phyloP scores from a whole-genome alignment of 2,329 filamentous ascomycete genomes.

The Ophiostoma perfectum region DNA sequence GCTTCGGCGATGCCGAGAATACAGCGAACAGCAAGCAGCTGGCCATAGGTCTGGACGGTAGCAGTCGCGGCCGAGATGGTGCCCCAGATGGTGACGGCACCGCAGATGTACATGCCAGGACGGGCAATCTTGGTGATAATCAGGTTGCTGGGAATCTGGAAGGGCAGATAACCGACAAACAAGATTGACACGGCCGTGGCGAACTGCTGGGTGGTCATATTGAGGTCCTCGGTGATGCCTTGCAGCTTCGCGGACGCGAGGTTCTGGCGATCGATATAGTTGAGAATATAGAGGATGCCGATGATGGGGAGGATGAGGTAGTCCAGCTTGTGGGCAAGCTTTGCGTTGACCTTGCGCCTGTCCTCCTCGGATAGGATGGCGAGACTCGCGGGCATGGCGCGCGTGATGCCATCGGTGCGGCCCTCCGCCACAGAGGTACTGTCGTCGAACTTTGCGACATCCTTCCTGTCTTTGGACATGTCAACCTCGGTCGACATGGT shows the following conservation, averaged over 20 bases:
- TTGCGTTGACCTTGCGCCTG: not conserved
- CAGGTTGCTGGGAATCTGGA: conserved; percentile 57
- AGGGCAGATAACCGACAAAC: conserved; percentile 59
- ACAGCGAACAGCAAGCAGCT: conserved; percentile 51
- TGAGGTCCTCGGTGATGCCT: conserved; percentile 23
- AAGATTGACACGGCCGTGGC: conserved; percentile 56
- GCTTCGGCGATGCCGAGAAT: conserved; percentile 55
- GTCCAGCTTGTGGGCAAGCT: conserved; percentile 26
- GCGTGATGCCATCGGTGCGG: not conserved
- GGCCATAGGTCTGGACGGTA: conserved; percentile 25
- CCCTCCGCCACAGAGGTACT: not conserved
- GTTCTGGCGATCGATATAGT: conserved; percentile 22
- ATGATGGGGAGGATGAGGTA: conserved; percentile 22
- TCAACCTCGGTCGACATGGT: conserved; percentile 9
- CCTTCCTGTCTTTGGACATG: conserved; percentile 5
- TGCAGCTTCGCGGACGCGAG: conserved; percentile 24
- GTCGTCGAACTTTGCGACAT: not conserved
- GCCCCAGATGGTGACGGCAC: conserved; percentile 31
- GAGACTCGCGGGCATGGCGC: not conserved
- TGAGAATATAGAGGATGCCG: conserved; percentile 21
- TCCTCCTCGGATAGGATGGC: conserved; percentile 11
- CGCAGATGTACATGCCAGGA: conserved; percentile 22
- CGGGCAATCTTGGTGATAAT: conserved; percentile 22
- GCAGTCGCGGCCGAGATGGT: conserved; percentile 45
- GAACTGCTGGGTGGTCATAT: conserved; percentile 44